These are phyloP conservation scores for Candida corydali DNA, from an alignment of 805 yeast species.

Conservation along the genomic window DNA sequence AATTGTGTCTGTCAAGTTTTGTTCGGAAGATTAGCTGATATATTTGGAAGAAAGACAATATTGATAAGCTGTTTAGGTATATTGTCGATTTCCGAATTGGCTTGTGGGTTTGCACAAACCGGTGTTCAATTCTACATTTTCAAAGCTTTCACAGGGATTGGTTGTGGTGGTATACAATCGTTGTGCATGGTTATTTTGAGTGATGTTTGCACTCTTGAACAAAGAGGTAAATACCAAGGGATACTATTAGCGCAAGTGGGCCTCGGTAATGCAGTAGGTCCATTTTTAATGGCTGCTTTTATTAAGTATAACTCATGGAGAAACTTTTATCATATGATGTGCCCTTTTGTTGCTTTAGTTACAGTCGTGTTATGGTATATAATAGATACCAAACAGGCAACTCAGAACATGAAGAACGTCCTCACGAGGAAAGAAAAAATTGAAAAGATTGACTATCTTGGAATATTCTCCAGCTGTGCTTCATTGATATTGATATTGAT, in stretches of 20 bases:
- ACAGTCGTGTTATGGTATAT: conserved; percentile 23
- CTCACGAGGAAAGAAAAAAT: conserved; percentile 30
- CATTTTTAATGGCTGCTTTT: conserved; percentile 51
- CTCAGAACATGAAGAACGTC: conserved; percentile 22
- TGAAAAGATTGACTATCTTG: conserved; percentile 45
- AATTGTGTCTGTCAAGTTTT: conserved; percentile 49
- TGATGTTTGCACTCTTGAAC: conserved; percentile 49
- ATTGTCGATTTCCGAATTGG: conserved; percentile 42
- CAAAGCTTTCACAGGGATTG: conserved; percentile 54
- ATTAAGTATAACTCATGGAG: conserved; percentile 47
- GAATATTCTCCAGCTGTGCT: conserved; percentile 39
- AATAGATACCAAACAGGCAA: conserved; percentile 28
- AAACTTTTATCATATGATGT: conserved; percentile 46
- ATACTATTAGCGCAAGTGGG: conserved; percentile 50
- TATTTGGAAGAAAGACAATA: conserved; percentile 48
- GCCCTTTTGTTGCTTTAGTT: conserved; percentile 38
- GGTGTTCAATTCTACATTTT: conserved; percentile 47
- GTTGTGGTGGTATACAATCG: conserved; percentile 50
- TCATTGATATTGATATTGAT: conserved; percentile 43
- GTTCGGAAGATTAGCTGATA: conserved; percentile 52
- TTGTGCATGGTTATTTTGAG: conserved; percentile 50
- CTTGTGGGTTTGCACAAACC: conserved; percentile 48
- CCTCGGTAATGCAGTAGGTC: conserved; percentile 51
- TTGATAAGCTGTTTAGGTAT: conserved; percentile 36
- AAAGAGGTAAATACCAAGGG: conserved; percentile 57